A percentile compares a stretch with the other conserved stretches of the same genome.
Evolutionary conservation across 1,139 yeast genomes (phyloP).

Genomic region (Pneumocystis carinii): DNA sequence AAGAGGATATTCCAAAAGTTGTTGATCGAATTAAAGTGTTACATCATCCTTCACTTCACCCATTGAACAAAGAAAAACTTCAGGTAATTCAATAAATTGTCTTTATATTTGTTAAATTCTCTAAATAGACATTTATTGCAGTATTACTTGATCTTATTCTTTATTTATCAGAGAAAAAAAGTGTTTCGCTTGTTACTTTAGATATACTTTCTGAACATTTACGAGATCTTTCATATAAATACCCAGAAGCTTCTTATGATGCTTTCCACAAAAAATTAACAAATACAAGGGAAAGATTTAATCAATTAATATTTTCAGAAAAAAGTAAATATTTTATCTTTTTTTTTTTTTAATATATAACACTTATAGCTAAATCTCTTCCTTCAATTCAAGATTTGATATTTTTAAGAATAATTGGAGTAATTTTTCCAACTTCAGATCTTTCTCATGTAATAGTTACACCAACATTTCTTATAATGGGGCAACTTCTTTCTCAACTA

Average conservation of each 20-base stretch:
- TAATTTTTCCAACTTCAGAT: conserved; percentile 82
- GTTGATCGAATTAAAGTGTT: conserved; percentile 42
- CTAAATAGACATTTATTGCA: conserved; percentile 34
- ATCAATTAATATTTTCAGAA: conserved; percentile 22
- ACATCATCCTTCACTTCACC: conserved; percentile 63
- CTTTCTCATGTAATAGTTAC: conserved; percentile 85
- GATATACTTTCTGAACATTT: conserved; percentile 38
- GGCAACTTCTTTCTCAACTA: conserved; percentile 48
- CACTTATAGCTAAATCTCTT: background rate
- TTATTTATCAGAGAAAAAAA: conserved; percentile 30
- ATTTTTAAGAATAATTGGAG: conserved; percentile 56
- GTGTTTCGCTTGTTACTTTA: conserved; percentile 21
- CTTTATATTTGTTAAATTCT: conserved; percentile 1
- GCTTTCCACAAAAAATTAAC: conserved; percentile 35
- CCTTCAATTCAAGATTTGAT: conserved; percentile 26
- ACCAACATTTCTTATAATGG: conserved; percentile 60
- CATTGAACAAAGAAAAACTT: conserved; percentile 67
- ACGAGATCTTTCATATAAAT: conserved; percentile 48
- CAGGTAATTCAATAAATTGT: conserved; percentile 21
- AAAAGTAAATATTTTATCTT: background rate
- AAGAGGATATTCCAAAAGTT: conserved; percentile 33
- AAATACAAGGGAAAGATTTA: conserved; percentile 33
- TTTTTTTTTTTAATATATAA: background rate
- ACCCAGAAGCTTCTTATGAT: conserved; percentile 48
- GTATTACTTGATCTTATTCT: conserved; percentile 52